Base-by-base conservation (phyloP, 192 early-diverging fungal genomes). In the Entomortierella parvispora region DNA sequence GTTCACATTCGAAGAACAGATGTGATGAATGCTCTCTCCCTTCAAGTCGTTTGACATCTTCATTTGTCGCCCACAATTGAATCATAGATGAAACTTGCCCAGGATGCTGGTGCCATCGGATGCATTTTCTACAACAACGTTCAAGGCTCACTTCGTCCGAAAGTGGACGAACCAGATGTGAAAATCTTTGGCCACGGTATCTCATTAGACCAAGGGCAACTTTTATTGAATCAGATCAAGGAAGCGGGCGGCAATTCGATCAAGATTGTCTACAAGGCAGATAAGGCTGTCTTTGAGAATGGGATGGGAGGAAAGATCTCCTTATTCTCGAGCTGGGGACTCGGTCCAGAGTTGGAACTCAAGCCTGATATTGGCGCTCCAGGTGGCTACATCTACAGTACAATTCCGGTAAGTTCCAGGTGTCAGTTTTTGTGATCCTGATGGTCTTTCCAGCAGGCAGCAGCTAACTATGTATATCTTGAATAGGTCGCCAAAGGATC, bases 241-340 rank as follows among this genome's bases (percentile, higher is more conserved):
- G 20, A 49, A 9, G 32, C 44, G 4, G n/a, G 55, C 20, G 65
- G 47, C 15, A 44, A 46, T 1, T 17, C 43, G 25, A 46, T 75
- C 57, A 46, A 61, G 17, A 53, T 75, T 18, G 45, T 46, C 6
- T 75, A 66, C 44, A 75, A 60, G n/a, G 5, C 34, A 14, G 43
- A 66, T 32, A 75, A 75, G 50, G 71, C 57, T 6, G 58, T 75
- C 5, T 66, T 78, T 44, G 61, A 51, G n/a, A 82, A 87, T 54
- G 71, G 81, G 4, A 65, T 86, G 18, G 91, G 85, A n/a, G 84
- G 87, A 40, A 88, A 83, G 23, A 78, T 93, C 11, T 93, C 93
- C 15, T 55, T 48, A 52, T 95, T 92, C 68, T 91, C 91, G 8
- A 91, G 90, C 29, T 87, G 84, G 64, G 94, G 96, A 48, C 86